Evolutionary conservation across 2,329 filamentous ascomycete species (phyloP), one percentile per base, ranked within the genome.

Genomic region (Lecanicillium sp.): DNA sequence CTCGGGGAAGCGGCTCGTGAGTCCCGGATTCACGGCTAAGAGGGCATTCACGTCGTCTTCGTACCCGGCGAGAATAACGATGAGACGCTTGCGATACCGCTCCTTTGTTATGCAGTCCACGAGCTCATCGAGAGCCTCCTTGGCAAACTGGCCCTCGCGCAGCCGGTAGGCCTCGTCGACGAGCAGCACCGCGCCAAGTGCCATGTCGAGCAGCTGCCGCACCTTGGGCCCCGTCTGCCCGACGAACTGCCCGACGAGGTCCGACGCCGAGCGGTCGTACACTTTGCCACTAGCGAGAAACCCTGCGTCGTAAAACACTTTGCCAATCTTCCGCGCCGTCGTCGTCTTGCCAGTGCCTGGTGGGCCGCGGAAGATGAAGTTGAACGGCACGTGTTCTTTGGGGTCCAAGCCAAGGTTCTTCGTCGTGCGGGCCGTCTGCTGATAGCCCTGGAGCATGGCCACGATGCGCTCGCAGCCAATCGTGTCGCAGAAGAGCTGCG

Each of bases 341-440:
- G 81, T 83, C 0, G 85, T 88, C 57, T 90, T 90, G 0, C 86
- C 86, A 0, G 85, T 89, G 0, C 81, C 83, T 12, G 81, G 81
- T 0, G 67, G 67, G 0, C 85, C 84, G 0, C 78, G 73, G 64
- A 88, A 88, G 0, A 88, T 56, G 54, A 87, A 87, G 51, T 77
- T 84, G 59, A 84, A 85, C 0, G 83, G 82, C 0, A 87, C 71
- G 10, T 76, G 58, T 0, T 63, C 58, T 15, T 48, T 55, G 8
- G 54, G 51, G 2, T 66, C 60, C 15, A 66, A 52, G 0, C 52
- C 58, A 1, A 66, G 30, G 1, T 20, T 20, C 11, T 58, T 62
- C 6, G 60, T 48, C 4, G 54, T 44, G 2, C 53, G 51, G 0
- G 59, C 77, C 0, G 67, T 75, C 0, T 67, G 64, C 52, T 82